Evolutionary conservation across 352 stramenopile species (phyloP).

Genomic region (Globisporangium uncinulatum): DNA sequence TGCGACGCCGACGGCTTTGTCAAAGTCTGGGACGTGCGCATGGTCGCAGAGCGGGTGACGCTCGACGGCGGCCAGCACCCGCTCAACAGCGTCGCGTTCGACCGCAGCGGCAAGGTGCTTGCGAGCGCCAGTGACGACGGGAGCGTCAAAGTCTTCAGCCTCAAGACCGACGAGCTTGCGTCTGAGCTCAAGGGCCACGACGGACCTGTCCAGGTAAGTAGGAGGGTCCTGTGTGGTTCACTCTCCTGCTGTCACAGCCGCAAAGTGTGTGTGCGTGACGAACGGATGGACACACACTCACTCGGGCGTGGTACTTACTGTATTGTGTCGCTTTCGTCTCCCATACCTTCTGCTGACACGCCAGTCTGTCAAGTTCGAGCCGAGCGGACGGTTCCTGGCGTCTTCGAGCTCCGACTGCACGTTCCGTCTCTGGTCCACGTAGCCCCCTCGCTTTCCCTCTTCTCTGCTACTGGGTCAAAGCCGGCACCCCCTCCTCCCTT

Average conservation of each 20-base stretch:
- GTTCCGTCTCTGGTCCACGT: slow-evolving; percentile 87
- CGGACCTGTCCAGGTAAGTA: slow-evolving; percentile 87
- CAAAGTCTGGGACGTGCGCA: slow-evolving; percentile 94
- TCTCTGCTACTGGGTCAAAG: slow-evolving; percentile 5
- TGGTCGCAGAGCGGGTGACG: slow-evolving; percentile 88
- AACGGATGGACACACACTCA: slow-evolving; percentile 9
- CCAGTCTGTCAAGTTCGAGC: slow-evolving; percentile 87
- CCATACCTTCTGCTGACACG: slow-evolving; percentile 4
- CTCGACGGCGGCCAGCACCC: slow-evolving; percentile 86
- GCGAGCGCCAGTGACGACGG: slow-evolving; percentile 88
- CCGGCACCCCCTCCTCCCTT: not conserved
- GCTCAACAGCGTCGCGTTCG: slow-evolving; percentile 89
- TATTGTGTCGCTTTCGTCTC: slow-evolving; percentile 6
- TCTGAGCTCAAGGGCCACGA: slow-evolving; percentile 88
- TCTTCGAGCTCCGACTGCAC: slow-evolving; percentile 92
- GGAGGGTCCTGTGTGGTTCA: no score
- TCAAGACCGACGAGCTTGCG: slow-evolving; percentile 61
- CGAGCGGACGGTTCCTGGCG: slow-evolving; percentile 83
- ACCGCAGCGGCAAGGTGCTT: slow-evolving; percentile 84
- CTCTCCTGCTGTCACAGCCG: no score
- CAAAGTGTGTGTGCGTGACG: not conserved
- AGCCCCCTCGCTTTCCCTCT: not conserved
- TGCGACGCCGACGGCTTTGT: slow-evolving; percentile 93
- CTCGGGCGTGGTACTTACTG: no score
- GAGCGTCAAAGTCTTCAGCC: slow-evolving; percentile 85